A percentile compares a stretch with the other conserved stretches of the same genome.
phyloP scores from a whole-genome alignment of 345 rosid species.

The Camelina sativa region DNA sequence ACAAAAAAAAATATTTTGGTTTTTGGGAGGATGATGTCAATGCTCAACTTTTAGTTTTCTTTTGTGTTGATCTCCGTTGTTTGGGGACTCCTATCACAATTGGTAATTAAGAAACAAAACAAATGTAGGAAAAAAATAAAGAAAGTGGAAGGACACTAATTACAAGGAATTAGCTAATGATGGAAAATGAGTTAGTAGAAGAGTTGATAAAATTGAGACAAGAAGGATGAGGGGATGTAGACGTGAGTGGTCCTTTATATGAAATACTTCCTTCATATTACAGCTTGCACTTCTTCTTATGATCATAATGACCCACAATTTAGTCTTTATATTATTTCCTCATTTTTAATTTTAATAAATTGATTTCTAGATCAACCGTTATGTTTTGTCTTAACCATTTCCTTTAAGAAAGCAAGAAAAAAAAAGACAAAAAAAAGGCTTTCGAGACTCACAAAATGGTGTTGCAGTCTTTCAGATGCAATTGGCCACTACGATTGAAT shows the following conservation, averaged over 20 bases:
- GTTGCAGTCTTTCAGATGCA: not conserved
- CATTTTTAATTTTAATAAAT: not conserved
- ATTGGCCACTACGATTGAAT: not conserved
- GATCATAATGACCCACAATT: slow-evolving; percentile 34
- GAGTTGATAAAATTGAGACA: slow-evolving; percentile 29
- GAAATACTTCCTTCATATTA: slow-evolving; percentile 28
- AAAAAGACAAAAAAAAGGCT: not conserved
- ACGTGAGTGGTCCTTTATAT: slow-evolving; percentile 34
- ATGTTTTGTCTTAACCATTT: slow-evolving; percentile 10
- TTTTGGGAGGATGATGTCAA: slow-evolving; percentile 11
- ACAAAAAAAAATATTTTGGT: not conserved
- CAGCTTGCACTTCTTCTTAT: slow-evolving; percentile 45
- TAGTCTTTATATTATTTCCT: not conserved
- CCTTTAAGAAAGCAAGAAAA: not conserved
- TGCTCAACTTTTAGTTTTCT: not conserved
- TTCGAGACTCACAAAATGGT: not conserved
- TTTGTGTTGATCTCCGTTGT: slow-evolving; percentile 24
- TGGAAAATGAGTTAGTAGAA: slow-evolving; percentile 13
- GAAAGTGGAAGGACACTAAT: not conserved
- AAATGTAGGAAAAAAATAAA: not conserved
- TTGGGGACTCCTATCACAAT: slow-evolving; percentile 16
- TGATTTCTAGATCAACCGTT: slow-evolving; percentile 29
- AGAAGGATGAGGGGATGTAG: slow-evolving; percentile 32
- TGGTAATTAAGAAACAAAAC: not conserved
- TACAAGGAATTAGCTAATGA: slow-evolving; percentile 3